Conservation (phyloP, 805 yeast genomes). For the Phaffomyces thermotolerans region DNA sequence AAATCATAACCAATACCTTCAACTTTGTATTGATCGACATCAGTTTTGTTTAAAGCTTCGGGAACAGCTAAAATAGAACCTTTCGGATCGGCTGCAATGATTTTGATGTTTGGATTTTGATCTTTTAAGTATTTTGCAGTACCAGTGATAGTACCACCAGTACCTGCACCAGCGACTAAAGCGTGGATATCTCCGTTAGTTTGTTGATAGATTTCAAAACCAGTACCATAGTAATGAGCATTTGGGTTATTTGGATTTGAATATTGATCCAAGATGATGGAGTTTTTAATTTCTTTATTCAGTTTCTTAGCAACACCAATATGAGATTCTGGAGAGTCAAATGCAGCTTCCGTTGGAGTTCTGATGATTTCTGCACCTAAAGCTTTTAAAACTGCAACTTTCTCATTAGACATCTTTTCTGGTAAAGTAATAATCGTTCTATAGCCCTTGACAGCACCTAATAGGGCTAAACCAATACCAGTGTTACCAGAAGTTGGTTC, state of each 20-base stretch:
- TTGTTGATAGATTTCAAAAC: conserved; percentile 79
- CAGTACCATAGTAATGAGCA: conserved; percentile 82
- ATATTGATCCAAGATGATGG: conserved; percentile 80
- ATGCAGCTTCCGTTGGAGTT: conserved; percentile 89
- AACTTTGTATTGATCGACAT: conserved; percentile 56
- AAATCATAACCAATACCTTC: conserved; percentile 92
- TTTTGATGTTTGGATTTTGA: conserved; percentile 50
- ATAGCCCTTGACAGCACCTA: conserved; percentile 84
- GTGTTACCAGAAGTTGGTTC: conserved; percentile 92
- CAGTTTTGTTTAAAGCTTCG: conserved; percentile 54
- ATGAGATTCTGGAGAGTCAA: conserved; percentile 88
- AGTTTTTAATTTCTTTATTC: conserved; percentile 77
- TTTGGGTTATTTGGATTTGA: conserved; percentile 70
- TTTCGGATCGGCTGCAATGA: conserved; percentile 79
- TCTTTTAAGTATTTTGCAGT: conserved; percentile 71
- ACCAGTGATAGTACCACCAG: conserved; percentile 89
- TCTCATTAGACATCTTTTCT: conserved; percentile 88
- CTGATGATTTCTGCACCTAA: conserved; percentile 86
- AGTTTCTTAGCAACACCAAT: conserved; percentile 80
- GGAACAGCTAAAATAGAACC: conserved; percentile 84
- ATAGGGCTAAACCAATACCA: conserved; percentile 82
- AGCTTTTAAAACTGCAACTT: conserved; percentile 81
- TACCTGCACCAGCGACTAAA: conserved; percentile 88
- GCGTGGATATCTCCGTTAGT: conserved; percentile 63
- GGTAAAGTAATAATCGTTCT: conserved; percentile 83